phyloP scores from a whole-genome alignment of 352 stramenopile species.

The Pythium coloratum region DNA sequence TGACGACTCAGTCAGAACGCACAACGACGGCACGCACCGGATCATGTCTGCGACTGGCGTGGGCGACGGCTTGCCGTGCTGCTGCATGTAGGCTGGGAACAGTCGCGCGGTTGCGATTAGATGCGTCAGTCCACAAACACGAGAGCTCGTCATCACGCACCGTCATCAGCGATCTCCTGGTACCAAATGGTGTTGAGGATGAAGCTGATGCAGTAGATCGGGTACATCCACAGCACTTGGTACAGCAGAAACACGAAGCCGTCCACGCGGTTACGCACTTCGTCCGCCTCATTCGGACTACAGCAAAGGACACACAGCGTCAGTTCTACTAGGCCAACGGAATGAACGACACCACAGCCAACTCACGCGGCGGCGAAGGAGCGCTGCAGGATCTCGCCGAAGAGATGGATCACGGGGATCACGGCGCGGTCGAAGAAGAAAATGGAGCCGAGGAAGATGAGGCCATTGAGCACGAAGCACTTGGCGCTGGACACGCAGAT shows the following conservation, averaged over 20 bases:
- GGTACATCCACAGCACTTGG: constrained; percentile 90
- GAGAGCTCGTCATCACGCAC: constrained; percentile 28
- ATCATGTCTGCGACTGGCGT: constrained; percentile 86
- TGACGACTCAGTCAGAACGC: not conserved
- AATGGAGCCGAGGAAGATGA: constrained; percentile 89
- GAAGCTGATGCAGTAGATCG: constrained; percentile 91
- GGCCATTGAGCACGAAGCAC: constrained; percentile 88
- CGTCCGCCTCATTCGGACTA: constrained; percentile 58
- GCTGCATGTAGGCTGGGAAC: constrained; percentile 66
- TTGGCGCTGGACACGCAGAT: constrained; percentile 86
- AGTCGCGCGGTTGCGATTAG: not conserved
- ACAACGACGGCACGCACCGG: constrained; percentile 40
- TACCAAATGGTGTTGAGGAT: constrained; percentile 92
- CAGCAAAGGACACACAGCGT: not conserved
- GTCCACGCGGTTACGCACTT: constrained; percentile 76
- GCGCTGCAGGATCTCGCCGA: constrained; percentile 77
- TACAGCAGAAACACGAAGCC: constrained; percentile 87
- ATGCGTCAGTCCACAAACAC: not conserved
- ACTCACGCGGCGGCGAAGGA: constrained; percentile 64
- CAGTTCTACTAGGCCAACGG: not conserved
- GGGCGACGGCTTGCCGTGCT: constrained; percentile 76
- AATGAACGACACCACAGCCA: not conserved
- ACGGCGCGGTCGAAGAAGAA: constrained; percentile 87
- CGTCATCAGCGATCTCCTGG: constrained; percentile 88
- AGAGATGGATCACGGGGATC: constrained; percentile 87